Conservation (phyloP, 306 rosid species). For the Cucurbita maxima region DNA sequence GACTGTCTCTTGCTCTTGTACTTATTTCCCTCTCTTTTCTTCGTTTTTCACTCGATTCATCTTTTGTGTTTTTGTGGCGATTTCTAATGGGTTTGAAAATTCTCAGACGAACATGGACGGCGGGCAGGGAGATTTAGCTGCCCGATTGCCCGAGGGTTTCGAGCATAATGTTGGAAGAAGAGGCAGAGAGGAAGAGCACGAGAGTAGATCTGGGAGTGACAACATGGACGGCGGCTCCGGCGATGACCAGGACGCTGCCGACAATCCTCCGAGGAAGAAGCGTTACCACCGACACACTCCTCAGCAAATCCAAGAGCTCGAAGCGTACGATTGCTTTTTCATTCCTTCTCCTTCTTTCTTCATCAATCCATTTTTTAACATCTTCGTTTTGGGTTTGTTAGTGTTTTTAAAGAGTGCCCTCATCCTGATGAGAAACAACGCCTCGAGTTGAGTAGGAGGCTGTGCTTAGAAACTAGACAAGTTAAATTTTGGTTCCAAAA, state of each 20-base stretch:
- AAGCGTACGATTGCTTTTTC: conserved; percentile 32
- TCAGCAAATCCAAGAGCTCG: conserved; percentile 98
- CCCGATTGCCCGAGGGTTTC: conserved; percentile 36
- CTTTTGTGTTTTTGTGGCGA: background rate
- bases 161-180: conserved; percentile 40
- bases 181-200: conserved; percentile 73
- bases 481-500: conserved; percentile 99
- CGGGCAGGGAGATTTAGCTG: conserved; percentile 52
- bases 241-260: conserved; percentile 81
- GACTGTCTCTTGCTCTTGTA: conserved; percentile 91
- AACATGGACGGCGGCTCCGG: conserved; percentile 91
- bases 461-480: conserved; percentile 79
- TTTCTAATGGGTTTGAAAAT: background rate
- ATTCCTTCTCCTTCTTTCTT: background rate
- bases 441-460: conserved; percentile 67
- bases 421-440: conserved; percentile 99
- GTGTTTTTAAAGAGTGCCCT: conserved; percentile 95
- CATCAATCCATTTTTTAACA: background rate
- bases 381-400: conserved; percentile 5
- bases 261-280: conserved; percentile 67
- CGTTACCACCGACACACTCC: conserved; percentile 99
- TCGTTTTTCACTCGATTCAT: background rate
- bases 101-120: conserved; percentile 56
- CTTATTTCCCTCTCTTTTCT: background rate
- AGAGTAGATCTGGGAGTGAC: conserved; percentile 98